phyloP scores from a whole-genome alignment of 495 filamentous ascomycete species.

The Hyaloscypha hepaticicola region DNA sequence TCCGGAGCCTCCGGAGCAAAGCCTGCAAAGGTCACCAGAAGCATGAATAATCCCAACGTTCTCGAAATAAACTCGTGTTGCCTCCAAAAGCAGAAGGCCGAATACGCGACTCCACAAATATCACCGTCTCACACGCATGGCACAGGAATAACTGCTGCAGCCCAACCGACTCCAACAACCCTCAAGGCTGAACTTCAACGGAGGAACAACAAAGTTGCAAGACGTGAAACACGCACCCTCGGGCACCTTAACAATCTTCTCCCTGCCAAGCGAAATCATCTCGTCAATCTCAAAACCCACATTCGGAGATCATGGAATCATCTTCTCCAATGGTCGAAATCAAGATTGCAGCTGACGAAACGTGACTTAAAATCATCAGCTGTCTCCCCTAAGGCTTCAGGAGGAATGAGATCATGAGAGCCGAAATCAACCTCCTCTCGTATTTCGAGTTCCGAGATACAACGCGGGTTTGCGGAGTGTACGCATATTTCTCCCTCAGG shows the following conservation, averaged over 20 bases:
- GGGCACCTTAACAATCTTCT: neutral
- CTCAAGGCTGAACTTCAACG: neutral
- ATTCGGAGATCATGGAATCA: neutral
- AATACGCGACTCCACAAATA: neutral
- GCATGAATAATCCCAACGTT: neutral
- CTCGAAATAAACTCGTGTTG: neutral
- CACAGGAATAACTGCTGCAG: neutral
- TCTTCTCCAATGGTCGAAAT: neutral
- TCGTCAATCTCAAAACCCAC: neutral
- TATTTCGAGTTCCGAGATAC: neutral
- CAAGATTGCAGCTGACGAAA: constrained; percentile 4
- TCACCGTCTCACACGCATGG: neutral
- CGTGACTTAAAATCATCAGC: neutral
- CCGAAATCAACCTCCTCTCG: neutral
- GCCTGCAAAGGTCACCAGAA: no score
- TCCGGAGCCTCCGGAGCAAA: no score
- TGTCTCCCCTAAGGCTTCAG: neutral
- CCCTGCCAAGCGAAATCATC: constrained; percentile 5
- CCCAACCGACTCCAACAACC: neutral
- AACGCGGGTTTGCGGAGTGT: neutral
- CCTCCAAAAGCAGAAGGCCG: neutral
- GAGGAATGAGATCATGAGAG: neutral
- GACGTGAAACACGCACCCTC: neutral
- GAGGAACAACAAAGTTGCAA: neutral
- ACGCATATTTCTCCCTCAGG: neutral